Base-by-base conservation (phyloP, 176 grass and related monocot species). In the Chloris gayana region DNA sequence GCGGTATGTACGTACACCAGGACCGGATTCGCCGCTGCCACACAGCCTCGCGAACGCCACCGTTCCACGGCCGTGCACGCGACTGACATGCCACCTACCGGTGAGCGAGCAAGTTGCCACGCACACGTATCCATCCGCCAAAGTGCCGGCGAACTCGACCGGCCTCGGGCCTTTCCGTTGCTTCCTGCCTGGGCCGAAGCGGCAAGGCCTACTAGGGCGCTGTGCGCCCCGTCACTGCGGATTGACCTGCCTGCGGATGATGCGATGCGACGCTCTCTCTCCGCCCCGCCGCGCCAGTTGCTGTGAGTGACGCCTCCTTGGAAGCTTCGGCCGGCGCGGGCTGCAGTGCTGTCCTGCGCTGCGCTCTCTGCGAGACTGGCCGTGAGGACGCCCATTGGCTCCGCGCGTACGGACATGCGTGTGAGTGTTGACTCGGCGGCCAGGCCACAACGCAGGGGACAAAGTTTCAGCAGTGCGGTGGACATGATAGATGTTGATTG, bases 281-380 rank as follows among this genome's bases (percentile, higher is more conserved):
- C 25, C 67, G 10, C 0, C 47, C 26, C 24, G n/a, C n/a, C n/a
- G 44, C 4, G 51, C 51, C 5, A 18, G 47, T 18, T 0, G 3
- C 53, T 14, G 66, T 11, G 21, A 22, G 41, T 72, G 69, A 73
- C 67, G 58, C 22, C 67, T 58, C 69, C 9, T 34, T 24, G 19
- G 84, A 87, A 87, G 80, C 61, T 83, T 88, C 80, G 42, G 19
- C 12, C 62, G 24, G 37, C 53, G 21, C 50, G 54, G 21, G 7
- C 15, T 11, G 25, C 37, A 26, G 30, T 46, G n/a, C 19, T 29
- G 33, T 6, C 42, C 44, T 35, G 5, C 75, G 37, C 37, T 32
- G 74, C 73, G 53, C 84, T 34, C 54, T 38, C 56, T 14, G 41
- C 26, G 21, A 29, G 27, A 51, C 49, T 25, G 34, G 30, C 10